Evolutionary conservation across 176 grass and related monocot species (phyloP), one percentile per base, ranked within the genome.

Genomic region (Elaeis guineensis): DNA sequence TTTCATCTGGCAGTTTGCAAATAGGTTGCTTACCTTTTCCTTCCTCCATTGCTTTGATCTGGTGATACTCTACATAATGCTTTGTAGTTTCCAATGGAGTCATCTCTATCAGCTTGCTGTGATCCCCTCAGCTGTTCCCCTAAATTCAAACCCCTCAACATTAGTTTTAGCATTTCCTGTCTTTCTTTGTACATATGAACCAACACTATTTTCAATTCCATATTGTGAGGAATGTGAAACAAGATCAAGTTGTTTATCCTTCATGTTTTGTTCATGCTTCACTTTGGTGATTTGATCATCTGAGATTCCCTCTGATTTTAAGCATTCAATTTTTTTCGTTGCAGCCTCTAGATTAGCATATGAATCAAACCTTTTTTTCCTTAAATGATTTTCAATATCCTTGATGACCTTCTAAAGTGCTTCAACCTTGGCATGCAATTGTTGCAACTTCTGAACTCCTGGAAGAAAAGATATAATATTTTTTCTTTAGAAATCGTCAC

Each of bases 191-290:
- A 70, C 79, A 48, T 73, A 71, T 2, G 55, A 80, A 48, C 32
- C 21, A 2, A 66, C 63, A 16, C 81, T 39, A 12, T 12, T 39
- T 39, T 2, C 52, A 55, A 54, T 39, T 8, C 51, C 52, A 25
- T 49, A 52, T 55, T 58, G 14, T 25, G 59, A 63, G 25, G 84
- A 80, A 51, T 77, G 82, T 39, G 89, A 79, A 25, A 92, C 81
- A 1, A 92, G 78, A 68, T 98, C 88, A 1, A 98, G 84, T 80
- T 98, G 84, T 66, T 89, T 81, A 57, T 98, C 84, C 60, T 90
- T 98, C 71, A 90, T 61, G 69, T 87, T 90, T 1, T 75, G 64
- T 51, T 83, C 84, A 19, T 85, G 82, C 62, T 77, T 89, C 2
- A 52, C n/a, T 0, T 85, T 78, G 18, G 78, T 78, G 17, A 72